phyloP scores from a whole-genome alignment of 257 asterid genomes.

The Ehretia macrophylla region DNA sequence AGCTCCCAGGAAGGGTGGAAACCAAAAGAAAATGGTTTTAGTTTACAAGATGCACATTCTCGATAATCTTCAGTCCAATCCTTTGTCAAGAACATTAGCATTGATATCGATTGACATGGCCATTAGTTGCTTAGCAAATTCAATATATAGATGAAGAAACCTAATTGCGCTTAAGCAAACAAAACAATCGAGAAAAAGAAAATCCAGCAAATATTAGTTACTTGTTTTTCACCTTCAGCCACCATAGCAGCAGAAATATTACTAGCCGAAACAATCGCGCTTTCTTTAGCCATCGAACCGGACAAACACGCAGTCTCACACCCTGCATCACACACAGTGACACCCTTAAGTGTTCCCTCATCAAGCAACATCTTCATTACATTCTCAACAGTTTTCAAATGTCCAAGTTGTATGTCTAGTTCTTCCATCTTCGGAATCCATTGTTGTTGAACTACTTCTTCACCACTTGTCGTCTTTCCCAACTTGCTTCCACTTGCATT shows the following conservation, averaged over 20 bases:
- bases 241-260: slow-evolving; percentile 97
- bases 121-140: too few relatives aligned
- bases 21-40: too few relatives aligned
- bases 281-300: slow-evolving; percentile 83
- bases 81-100: not conserved
- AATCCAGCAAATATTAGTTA: too few relatives aligned
- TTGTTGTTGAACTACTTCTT: slow-evolving; percentile 82
- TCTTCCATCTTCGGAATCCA: slow-evolving; percentile 90
- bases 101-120: not conserved
- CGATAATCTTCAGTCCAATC: not conserved
- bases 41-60: too few relatives aligned
- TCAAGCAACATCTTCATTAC: slow-evolving; percentile 76
- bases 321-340: slow-evolving; percentile 89
- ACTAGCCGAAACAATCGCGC: slow-evolving; percentile 74
- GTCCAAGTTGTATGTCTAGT: slow-evolving; percentile 73
- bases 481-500: slow-evolving; percentile 82
- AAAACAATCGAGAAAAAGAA: not conserved
- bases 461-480: slow-evolving; percentile 90
- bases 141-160: not conserved
- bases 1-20: too few relatives aligned
- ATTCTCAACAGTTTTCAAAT: too few relatives aligned
- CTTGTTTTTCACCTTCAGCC: slow-evolving; percentile 81
- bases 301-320: slow-evolving; percentile 83
- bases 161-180: not conserved
- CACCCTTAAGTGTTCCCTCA: slow-evolving; percentile 61